These are phyloP conservation scores for Penicillium coffeae DNA, from an alignment of 495 filamentous ascomycete genomes.

Conservation along the genomic window DNA sequence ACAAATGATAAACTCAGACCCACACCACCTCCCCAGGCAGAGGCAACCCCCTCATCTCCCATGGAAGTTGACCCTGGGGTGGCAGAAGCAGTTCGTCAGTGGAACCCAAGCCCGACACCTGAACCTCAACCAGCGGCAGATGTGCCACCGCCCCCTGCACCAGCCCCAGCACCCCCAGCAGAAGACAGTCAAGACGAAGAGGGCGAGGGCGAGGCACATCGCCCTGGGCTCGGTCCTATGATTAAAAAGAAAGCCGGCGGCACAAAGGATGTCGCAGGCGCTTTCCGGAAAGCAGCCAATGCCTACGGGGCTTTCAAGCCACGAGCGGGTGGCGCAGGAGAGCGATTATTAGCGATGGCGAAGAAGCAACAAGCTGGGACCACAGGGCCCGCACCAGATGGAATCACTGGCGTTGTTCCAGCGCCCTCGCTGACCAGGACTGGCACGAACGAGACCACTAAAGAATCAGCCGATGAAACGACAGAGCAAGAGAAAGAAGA, in stretches of 20 bases:
- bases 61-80: conserved; percentile 9
- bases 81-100: conserved; percentile 19
- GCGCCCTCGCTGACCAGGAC: conserved; percentile 54
- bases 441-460: conserved; percentile 23
- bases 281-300: conserved; percentile 80
- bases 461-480: conserved; percentile 16
- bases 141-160: not conserved
- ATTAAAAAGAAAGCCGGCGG: conserved; percentile 66
- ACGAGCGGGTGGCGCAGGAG: conserved; percentile 74
- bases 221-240: conserved; percentile 87
- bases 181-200: conserved; percentile 19
- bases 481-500: conserved; percentile 9
- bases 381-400: conserved; percentile 63
- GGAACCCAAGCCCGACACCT: not conserved
- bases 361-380: conserved; percentile 49
- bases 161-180: not conserved
- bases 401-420: conserved; percentile 81
- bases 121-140: not conserved
- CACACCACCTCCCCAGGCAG: not conserved
- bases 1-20: not conserved
- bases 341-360: conserved; percentile 55
- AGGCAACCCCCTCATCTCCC: conserved; percentile 6
- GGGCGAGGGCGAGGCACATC: conserved; percentile 50
- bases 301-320: conserved; percentile 83
- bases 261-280: conserved; percentile 64